A percentile compares a stretch with the other conserved stretches of the same genome.
Conservation (phyloP, 768 basidiomycete species). For the Termitomyces heimii region DNA sequence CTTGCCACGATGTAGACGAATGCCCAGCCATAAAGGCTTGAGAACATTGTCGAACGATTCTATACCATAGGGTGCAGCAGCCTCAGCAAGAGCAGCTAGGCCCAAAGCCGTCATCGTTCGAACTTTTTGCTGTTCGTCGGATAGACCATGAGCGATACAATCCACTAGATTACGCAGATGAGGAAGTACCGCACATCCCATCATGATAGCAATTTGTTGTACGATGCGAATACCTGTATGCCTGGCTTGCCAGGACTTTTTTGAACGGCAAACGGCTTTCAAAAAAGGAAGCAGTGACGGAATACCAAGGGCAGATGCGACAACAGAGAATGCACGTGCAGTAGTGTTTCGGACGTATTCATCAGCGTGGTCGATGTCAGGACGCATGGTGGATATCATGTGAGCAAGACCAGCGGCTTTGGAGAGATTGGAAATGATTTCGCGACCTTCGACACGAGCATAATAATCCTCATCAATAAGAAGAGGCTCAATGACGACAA, state of each 20-base stretch:
- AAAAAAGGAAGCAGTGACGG: conserved; percentile 97
- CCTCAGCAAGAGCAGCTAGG: conserved; percentile 92
- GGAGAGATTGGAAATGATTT: conserved; percentile 97
- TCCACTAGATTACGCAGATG: conserved; percentile 96
- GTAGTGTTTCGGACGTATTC: conserved; percentile 99
- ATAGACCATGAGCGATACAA: conserved; percentile 88
- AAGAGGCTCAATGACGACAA: conserved; percentile 98
- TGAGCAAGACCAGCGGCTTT: conserved; percentile 99
- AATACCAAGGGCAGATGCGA: conserved; percentile 97
- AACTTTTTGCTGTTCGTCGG: conserved; percentile 95
- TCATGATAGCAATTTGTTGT: conserved; percentile 99
- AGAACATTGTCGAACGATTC: conserved; percentile 98
- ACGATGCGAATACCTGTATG: conserved; percentile 99
- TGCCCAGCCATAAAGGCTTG: conserved; percentile 91
- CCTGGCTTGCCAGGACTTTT: conserved; percentile 99
- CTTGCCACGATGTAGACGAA: conserved; percentile 92
- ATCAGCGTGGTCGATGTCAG: conserved; percentile 98
- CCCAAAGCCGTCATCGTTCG: conserved; percentile 93
- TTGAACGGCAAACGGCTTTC: conserved; percentile 96
- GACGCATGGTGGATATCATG: conserved; percentile 99
- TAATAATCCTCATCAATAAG: conserved; percentile 98
- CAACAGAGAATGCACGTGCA: conserved; percentile 97
- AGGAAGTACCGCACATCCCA: conserved; percentile 97
- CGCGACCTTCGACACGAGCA: conserved; percentile 95
- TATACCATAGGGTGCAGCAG: conserved; percentile 97